Conservation (phyloP, 257 asterid genomes). For the Solanum paucissectum region DNA sequence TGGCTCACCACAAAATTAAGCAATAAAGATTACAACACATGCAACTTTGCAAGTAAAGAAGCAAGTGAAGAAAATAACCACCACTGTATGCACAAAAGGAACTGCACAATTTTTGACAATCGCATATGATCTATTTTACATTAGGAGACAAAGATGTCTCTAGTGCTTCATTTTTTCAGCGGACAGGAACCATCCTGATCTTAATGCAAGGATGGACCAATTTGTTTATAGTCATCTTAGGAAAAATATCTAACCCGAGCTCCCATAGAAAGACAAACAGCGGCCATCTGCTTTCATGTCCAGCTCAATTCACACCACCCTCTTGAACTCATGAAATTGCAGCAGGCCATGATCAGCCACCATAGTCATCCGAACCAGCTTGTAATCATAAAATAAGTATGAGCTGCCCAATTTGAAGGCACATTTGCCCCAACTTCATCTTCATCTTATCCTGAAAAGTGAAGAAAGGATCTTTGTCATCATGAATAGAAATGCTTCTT, state of each 20-base stretch:
- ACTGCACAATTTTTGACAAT: conserved; percentile 14
- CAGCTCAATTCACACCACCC: conserved; percentile 8
- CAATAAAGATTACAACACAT: background rate
- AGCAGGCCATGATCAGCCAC: conserved; percentile 11
- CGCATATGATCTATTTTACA: conserved; percentile 26
- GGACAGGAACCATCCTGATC: conserved; percentile 22
- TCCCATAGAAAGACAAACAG: conserved; percentile 3
- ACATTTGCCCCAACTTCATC: background rate
- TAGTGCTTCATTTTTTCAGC: conserved; percentile 18
- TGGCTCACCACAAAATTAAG: background rate
- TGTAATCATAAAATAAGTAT: background rate
- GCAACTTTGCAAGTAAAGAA: background rate
- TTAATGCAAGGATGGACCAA: conserved; percentile 23
- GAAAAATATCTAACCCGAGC: conserved; percentile 36
- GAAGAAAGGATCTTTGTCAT: background rate
- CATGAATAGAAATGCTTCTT: background rate
- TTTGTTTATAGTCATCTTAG: conserved; percentile 24
- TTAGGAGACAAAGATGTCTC: conserved; percentile 11
- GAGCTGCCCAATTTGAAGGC: background rate
- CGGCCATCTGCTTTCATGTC: background rate
- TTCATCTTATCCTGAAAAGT: background rate
- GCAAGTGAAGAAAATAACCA: conserved; percentile 1
- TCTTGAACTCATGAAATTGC: background rate
- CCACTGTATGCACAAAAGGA: conserved; percentile 17
- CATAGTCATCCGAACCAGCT: conserved; percentile 1